Evolutionary conservation across 2,329 filamentous ascomycete species (phyloP).

Genomic region (Penicillium rolfsii): DNA sequence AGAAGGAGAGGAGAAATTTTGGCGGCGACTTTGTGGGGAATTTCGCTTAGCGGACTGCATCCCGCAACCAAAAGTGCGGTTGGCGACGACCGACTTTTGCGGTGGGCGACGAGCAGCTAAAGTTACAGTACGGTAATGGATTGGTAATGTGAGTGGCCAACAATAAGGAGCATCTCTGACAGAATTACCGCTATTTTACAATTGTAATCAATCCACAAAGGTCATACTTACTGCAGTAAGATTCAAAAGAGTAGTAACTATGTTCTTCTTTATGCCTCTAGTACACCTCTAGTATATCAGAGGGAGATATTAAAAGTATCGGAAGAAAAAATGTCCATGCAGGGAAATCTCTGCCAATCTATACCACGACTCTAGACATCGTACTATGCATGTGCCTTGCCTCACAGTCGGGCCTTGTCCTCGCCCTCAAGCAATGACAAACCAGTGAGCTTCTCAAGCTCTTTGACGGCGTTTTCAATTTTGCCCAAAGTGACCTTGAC

Average conservation of each 20-base stretch:
- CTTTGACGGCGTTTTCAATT: constrained; percentile 77
- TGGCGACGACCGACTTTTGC: constrained; percentile 41
- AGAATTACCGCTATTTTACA: background rate
- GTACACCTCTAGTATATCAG: background rate
- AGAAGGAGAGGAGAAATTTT: constrained; percentile 38
- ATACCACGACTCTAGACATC: background rate
- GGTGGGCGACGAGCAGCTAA: constrained; percentile 11
- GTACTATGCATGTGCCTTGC: background rate
- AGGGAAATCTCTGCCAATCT: background rate
- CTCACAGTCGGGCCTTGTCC: constrained; percentile 43
- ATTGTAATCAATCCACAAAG: background rate
- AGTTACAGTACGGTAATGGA: background rate
- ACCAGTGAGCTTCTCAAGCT: constrained; percentile 76
- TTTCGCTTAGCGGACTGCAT: constrained; percentile 49
- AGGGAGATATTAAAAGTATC: background rate
- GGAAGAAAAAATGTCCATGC: background rate
- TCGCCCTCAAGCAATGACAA: constrained; percentile 52
- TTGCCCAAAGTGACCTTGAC: constrained; percentile 82
- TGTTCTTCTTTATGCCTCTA: background rate
- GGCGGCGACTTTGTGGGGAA: constrained; percentile 46
- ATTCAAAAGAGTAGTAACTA: too few relatives aligned
- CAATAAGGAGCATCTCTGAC: too few relatives aligned
- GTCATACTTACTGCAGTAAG: background rate
- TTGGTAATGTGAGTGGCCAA: background rate
- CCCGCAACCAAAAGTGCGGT: constrained; percentile 41